Base-by-base conservation (phyloP, 179 eudicot species). In the Dionaea muscipula region DNA sequence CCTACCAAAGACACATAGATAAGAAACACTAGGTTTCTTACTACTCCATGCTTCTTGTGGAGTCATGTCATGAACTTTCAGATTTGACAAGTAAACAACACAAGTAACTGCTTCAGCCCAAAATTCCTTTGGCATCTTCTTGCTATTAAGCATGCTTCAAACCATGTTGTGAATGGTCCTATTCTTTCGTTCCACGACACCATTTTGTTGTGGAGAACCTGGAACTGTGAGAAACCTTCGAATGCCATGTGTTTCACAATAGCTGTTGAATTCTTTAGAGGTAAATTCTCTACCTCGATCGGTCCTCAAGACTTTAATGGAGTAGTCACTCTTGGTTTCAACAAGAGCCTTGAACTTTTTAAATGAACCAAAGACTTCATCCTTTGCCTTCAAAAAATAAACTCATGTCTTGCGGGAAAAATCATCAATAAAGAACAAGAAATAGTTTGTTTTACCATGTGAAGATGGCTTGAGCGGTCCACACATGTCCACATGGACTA, bases 61-160 rank as follows among this genome's bases (percentile, higher is more conserved):
- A 10, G 52, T 47, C 27, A 13, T 25, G 4, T 13, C 17, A 0
- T 22, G 15, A 11, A 47, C 14, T 7, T 1, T 23, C 14, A 4
- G 31, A 13, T 24, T 47, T 1, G 28, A 47, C 28, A 47, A 16
- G 52, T 47, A 23, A 13, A 47, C 28, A 9, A 3, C 52, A 47
- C 52, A 47, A 9, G 12, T 15, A 23, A 47, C 17, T 2, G 28
- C 28, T 47, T 47, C 28, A 9, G 1, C 28, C 52, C 27, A 47
- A 14, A 47, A 47, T 14, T 23, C 52, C 0, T 22, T 47, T 11
- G 52, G 52, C 27, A 47, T 47, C 16, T 47, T 47, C 51, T 47
- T 22, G 8, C 14, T 47, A 11, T 47, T 22, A 2, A 23, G 10
- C 52, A 23, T 47, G 28, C 28, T 22, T 22, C 28, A 2, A 10